Percentiles rank a stretch among this genome's conserved stretches.
Conservation (phyloP, 1,284 basidiomycete genomes). For the Pisolithus thermaeus region DNA sequence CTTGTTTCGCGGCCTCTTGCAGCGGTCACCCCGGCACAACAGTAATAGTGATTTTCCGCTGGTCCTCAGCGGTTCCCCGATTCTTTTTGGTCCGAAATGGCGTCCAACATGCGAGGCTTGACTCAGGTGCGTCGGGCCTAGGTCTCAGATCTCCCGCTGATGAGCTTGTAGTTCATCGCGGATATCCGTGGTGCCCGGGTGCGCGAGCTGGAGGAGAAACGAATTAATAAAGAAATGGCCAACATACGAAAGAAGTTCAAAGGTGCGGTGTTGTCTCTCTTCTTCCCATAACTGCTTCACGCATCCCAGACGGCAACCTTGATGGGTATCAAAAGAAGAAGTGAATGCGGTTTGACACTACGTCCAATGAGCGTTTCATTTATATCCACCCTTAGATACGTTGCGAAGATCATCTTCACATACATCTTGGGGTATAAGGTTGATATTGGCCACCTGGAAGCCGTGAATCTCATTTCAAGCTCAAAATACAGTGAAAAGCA, state of each 20-base stretch:
- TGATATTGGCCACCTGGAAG: slow-evolving; percentile 99
- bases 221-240: slow-evolving; percentile 99
- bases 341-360: slow-evolving; percentile 43
- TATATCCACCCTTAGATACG: slow-evolving; percentile 54
- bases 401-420: slow-evolving; percentile 97
- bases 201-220: slow-evolving; percentile 89
- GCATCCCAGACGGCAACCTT: slow-evolving; percentile 78
- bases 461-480: slow-evolving; percentile 95
- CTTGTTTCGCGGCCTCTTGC: no score
- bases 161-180: slow-evolving; percentile 79
- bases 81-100: slow-evolving; percentile 47
- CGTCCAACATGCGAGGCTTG: slow-evolving; percentile 82
- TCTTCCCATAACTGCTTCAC: slow-evolving; percentile 1
- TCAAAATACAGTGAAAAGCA: slow-evolving; percentile 98
- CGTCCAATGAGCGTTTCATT: slow-evolving; percentile 11
- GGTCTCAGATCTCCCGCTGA: slow-evolving; percentile 2
- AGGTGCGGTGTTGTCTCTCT: slow-evolving; percentile 41
- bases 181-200: slow-evolving; percentile 92
- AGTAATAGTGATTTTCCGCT: background rate
- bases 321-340: slow-evolving; percentile 99
- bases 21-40: background rate
- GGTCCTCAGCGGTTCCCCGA: background rate
- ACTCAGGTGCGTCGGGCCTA: slow-evolving; percentile 61
- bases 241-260: slow-evolving; percentile 99
- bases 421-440: slow-evolving; percentile 99